Percentiles rank a stretch among this genome's conserved stretches.
phyloP scores from a whole-genome alignment of 83 land plant genomes.

The Isoetes engelmannii region DNA sequence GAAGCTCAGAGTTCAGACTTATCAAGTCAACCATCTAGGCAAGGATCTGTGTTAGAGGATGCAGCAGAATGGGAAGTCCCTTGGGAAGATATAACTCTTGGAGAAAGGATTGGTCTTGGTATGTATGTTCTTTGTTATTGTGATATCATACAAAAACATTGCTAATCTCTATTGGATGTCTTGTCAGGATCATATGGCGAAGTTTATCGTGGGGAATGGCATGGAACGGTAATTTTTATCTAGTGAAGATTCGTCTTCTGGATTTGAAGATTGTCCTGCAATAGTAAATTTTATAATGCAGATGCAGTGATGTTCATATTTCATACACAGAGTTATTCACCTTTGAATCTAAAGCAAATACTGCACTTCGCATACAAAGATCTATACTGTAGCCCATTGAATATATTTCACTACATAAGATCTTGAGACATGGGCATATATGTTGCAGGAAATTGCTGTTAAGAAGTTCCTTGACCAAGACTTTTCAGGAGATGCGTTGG shows the following conservation, averaged over 20 bases:
- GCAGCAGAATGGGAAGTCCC: constrained; percentile 73
- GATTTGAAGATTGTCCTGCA: not conserved
- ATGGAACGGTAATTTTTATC: constrained; percentile 58
- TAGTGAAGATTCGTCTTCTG: not conserved
- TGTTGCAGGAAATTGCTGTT: constrained; percentile 75
- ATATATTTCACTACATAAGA: too few species aligned
- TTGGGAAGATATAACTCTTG: constrained; percentile 75
- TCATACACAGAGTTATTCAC: not conserved
- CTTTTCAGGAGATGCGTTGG: constrained; percentile 66
- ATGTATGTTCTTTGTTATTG: constrained; percentile 5
- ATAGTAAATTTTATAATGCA: not conserved
- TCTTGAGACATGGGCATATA: not conserved
- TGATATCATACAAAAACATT: not conserved
- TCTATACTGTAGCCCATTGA: not conserved
- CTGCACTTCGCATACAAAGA: not conserved
- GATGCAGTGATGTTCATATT: not conserved
- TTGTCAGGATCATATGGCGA: constrained; percentile 78
- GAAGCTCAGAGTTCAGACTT: constrained; percentile 48
- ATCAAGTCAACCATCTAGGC: constrained; percentile 42
- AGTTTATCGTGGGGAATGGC: constrained; percentile 84
- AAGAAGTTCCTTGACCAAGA: constrained; percentile 77
- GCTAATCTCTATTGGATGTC: not conserved
- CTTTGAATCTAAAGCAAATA: not conserved
- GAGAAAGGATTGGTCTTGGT: constrained; percentile 89
- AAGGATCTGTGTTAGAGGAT: constrained; percentile 57